Evolutionary conservation across 2,329 filamentous ascomycete genomes (phyloP).

Genomic region (Nothopassalora personata): DNA sequence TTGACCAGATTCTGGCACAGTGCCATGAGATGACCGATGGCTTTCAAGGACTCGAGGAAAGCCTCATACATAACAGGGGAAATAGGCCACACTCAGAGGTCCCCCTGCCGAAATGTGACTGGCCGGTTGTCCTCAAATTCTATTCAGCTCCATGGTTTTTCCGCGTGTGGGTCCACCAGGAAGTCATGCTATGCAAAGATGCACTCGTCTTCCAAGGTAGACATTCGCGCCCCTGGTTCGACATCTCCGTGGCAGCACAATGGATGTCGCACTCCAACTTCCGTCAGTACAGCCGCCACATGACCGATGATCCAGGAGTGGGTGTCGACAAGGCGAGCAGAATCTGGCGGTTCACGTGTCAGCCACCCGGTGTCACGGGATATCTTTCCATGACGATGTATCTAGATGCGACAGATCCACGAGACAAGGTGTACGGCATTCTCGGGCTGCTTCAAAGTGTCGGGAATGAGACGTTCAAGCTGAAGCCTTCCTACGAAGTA

Average conservation of each 20-base stretch:
- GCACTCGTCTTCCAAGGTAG: background rate
- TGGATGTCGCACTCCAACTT: slow-evolving; percentile 1
- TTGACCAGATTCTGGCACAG: slow-evolving; percentile 2
- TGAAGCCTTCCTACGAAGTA: slow-evolving; percentile 1
- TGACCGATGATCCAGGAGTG: background rate
- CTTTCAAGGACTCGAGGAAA: background rate
- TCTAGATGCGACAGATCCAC: background rate
- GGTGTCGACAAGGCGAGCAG: slow-evolving; percentile 1
- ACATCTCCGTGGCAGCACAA: slow-evolving; percentile 5
- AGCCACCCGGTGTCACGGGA: background rate
- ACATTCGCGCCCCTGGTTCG: background rate
- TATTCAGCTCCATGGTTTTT: slow-evolving; percentile 2
- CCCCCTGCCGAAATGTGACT: slow-evolving; percentile 2
- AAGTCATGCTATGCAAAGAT: slow-evolving; percentile 5
- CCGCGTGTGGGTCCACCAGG: slow-evolving; percentile 8
- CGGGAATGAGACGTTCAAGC: background rate
- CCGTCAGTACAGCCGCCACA: background rate
- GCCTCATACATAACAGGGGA: background rate
- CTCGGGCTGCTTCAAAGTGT: slow-evolving; percentile 4
- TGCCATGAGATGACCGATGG: background rate
- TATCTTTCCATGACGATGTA: background rate
- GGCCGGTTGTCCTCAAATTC: background rate
- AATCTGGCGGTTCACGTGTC: slow-evolving; percentile 2
- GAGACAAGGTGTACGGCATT: slow-evolving; percentile 13
- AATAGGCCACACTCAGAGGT: background rate